Base-by-base conservation (phyloP, 768 basidiomycete species). In the Plicaturopsis crispa region DNA sequence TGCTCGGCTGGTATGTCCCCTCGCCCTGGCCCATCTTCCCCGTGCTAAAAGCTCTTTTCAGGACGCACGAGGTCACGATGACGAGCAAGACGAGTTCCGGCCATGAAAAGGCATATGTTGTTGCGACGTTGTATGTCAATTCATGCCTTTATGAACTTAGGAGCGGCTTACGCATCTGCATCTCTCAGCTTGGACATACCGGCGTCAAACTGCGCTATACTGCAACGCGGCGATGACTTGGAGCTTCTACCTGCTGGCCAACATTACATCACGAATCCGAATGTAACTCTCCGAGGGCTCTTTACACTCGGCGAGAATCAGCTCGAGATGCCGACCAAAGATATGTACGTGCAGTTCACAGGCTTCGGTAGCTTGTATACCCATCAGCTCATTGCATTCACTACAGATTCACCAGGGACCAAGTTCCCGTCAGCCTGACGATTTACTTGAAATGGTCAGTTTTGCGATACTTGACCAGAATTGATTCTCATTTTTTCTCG, bases 391-490 rank as follows among this genome's bases (percentile, higher is more conserved):
- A n/a, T n/a, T n/a, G n/a, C n/a, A n/a, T n/a, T n/a, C 35, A 31
- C 6, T 33, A 8, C 44, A 84, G 84, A 48, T 89, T 84, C 59
- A 88, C 88, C 3, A 78, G 84, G 28, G 87, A 88, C 48, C 86
- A 90, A 62, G 87, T 88, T 6, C 87, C 87, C 19, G 87, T 88
- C 43, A 76, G 79, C 60, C 61, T 89, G 55, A 86, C 80, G 4
- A 80, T 90, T 44, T 90, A 88, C 53, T 67, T 90, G 35, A 87
- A 89, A 56, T 90, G 84, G 83, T 70, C 66, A n/a, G n/a, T n/a
- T n/a, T n/a, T n/a, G n/a, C n/a, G n/a, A n/a, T n/a, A n/a, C n/a
- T 7, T 44, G 33, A n/a, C 23, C 17, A n/a, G 18, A 5, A 22
- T 19, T 21, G 4, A 5, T 16, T 36, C 6, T 18, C 19, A 23